These are phyloP conservation scores for Neurospora cerealis DNA, from an alignment of 495 filamentous ascomycete species.

Conservation along the genomic window DNA sequence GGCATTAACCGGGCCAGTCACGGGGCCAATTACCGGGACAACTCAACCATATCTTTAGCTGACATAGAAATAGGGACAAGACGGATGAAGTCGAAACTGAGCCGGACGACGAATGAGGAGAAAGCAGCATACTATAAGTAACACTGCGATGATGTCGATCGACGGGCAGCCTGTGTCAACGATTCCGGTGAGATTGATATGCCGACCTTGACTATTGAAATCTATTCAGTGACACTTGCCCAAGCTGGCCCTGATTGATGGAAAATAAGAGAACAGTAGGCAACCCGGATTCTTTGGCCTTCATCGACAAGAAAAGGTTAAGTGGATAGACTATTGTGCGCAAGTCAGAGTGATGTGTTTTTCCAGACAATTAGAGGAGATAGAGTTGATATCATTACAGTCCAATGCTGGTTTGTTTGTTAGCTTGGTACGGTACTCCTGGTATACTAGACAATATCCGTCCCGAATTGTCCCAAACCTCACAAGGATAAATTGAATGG, in stretches of 20 bases:
- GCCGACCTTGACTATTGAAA: not conserved
- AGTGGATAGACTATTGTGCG: not conserved
- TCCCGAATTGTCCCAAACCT: too few species aligned
- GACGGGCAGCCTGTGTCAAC: not conserved
- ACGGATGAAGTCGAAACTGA: conserved; percentile 15
- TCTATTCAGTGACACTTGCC: not conserved
- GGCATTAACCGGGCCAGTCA: conserved; percentile 17
- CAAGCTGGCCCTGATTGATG: not conserved
- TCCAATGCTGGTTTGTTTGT: too few species aligned
- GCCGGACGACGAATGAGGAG: conserved; percentile 11
- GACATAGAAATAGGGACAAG: conserved; percentile 9
- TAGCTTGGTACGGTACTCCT: too few species aligned
- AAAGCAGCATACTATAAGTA: not conserved
- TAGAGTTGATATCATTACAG: too few species aligned
- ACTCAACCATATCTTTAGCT: conserved; percentile 2
- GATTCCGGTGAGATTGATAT: not conserved
- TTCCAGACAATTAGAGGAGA: not conserved
- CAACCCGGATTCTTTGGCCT: not conserved
- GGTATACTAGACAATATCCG: too few species aligned
- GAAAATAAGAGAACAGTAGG: not conserved
- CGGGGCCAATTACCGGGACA: conserved; percentile 1
- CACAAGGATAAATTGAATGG: too few species aligned
- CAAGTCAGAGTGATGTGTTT: not conserved
- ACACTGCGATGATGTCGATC: not conserved
- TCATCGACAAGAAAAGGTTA: too few species aligned